Percentiles rank a stretch among this genome's conserved stretches.
Evolutionary conservation across 768 basidiomycete species (phyloP).

Genomic region (Favolaschia claudopus): DNA sequence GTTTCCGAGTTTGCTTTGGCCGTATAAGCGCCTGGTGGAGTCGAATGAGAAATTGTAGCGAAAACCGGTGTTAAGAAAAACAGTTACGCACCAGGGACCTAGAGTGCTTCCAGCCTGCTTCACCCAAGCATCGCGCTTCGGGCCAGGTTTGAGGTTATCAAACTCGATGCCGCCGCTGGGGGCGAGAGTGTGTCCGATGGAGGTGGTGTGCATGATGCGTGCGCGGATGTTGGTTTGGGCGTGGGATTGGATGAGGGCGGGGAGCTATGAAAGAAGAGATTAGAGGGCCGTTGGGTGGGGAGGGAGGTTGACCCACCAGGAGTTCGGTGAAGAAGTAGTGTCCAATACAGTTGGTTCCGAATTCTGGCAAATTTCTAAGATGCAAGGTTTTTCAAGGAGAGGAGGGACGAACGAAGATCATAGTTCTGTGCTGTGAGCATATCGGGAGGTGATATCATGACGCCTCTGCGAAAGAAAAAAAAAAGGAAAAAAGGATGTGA

Average conservation of each 20-base stretch:
- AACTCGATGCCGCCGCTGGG: neutral
- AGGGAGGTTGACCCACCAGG: constrained; percentile 29
- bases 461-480: too few species aligned
- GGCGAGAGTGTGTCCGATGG: neutral
- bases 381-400: too few species aligned
- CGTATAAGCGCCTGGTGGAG: constrained; percentile 2
- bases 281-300: constrained; percentile 3
- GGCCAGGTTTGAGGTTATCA: neutral
- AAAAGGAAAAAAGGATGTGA: too few species aligned
- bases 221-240: neutral
- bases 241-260: neutral
- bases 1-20: neutral
- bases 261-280: constrained; percentile 14
- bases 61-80: neutral
- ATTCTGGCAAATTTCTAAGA: constrained; percentile 36
- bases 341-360: constrained; percentile 47
- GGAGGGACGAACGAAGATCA: too few species aligned
- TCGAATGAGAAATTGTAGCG: too few species aligned
- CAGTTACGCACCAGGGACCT: neutral
- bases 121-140: neutral
- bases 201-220: constrained; percentile 34
- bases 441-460: too few species aligned
- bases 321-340: constrained; percentile 27
- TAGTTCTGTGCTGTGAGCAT: too few species aligned
- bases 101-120: neutral